phyloP scores from a whole-genome alignment of 177 flowering plant species.

The Telopea speciosissima region DNA sequence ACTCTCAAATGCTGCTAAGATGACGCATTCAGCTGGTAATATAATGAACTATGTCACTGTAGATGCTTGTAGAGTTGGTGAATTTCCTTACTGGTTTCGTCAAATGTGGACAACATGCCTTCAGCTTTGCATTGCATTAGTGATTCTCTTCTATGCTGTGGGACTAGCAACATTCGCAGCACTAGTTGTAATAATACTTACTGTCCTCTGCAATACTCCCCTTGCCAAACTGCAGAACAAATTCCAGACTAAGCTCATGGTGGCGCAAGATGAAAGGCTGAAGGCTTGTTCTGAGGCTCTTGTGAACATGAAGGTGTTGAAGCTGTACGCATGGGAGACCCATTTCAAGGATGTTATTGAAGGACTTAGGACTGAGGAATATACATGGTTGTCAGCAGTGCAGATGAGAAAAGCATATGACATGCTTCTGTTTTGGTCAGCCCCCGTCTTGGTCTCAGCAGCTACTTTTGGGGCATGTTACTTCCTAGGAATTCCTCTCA shows the following conservation, averaged over 20 bases:
- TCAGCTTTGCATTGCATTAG: slow-evolving; percentile 40
- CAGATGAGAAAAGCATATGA: slow-evolving; percentile 32
- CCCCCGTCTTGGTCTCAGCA: slow-evolving; percentile 45
- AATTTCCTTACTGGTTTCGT: slow-evolving; percentile 61
- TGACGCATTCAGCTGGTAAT: slow-evolving; percentile 43
- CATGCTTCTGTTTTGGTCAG: slow-evolving; percentile 42
- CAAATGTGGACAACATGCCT: slow-evolving; percentile 52
- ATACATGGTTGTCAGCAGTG: slow-evolving; percentile 31
- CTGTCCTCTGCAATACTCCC: slow-evolving; percentile 41
- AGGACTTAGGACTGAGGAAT: slow-evolving; percentile 39
- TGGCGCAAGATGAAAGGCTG: slow-evolving; percentile 44
- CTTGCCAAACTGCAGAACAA: slow-evolving; percentile 47
- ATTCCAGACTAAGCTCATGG: slow-evolving; percentile 42
- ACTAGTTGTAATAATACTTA: slow-evolving; percentile 31
- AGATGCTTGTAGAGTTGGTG: slow-evolving; percentile 62
- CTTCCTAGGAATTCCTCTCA: slow-evolving; percentile 38
- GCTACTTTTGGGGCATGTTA: slow-evolving; percentile 49
- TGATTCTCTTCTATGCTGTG: slow-evolving; percentile 34
- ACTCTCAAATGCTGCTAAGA: slow-evolving; percentile 42
- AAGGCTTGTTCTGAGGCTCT: slow-evolving; percentile 47
- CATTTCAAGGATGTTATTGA: slow-evolving; percentile 55
- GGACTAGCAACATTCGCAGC: slow-evolving; percentile 49
- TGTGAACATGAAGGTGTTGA: slow-evolving; percentile 53
- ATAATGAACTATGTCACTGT: slow-evolving; percentile 52
- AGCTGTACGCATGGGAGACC: slow-evolving; percentile 66